Evolutionary conservation across 768 basidiomycete genomes (phyloP).

Genomic region (Termitomyces heimii): DNA sequence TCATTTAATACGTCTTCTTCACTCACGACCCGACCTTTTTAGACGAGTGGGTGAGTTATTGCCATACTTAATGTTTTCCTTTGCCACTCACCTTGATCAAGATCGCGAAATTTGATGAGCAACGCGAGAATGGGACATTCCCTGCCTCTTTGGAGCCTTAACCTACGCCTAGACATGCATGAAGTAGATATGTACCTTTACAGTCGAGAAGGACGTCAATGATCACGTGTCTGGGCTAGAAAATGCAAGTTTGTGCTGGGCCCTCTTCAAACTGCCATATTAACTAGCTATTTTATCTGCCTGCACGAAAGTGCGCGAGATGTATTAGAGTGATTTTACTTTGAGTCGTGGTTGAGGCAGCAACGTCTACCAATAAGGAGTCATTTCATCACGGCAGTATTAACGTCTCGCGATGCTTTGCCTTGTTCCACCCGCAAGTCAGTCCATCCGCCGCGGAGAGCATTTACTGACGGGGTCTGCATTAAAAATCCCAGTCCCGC

Average conservation of each 20-base stretch:
- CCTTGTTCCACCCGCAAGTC: not conserved
- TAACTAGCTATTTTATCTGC: not conserved
- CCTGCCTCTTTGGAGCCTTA: slow-evolving; percentile 79
- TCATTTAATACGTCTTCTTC: not conserved
- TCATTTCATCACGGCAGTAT: not conserved
- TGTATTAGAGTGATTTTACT: not conserved
- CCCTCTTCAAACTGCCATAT: not conserved
- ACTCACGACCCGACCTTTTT: not conserved
- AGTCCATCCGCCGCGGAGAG: not conserved
- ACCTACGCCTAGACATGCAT: slow-evolving; percentile 6
- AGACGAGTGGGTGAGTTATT: slow-evolving; percentile 83
- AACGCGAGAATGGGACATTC: slow-evolving; percentile 90
- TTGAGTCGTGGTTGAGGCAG: not conserved
- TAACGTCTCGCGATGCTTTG: not conserved
- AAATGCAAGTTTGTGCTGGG: not conserved
- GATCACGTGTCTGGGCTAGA: slow-evolving; percentile 11
- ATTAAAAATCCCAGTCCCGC: too few species aligned
- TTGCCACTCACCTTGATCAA: slow-evolving; percentile 21
- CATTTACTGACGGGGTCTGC: too few species aligned
- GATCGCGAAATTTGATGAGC: slow-evolving; percentile 91
- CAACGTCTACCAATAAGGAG: too few species aligned
- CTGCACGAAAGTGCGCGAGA: not conserved
- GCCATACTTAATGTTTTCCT: slow-evolving; percentile 7
- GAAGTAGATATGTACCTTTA: not conserved
- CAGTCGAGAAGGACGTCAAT: slow-evolving; percentile 5